Percentiles rank a stretch among this genome's conserved stretches.
Evolutionary conservation across 2,329 filamentous ascomycete genomes (phyloP).

Genomic region (Fusarium duplospermum): DNA sequence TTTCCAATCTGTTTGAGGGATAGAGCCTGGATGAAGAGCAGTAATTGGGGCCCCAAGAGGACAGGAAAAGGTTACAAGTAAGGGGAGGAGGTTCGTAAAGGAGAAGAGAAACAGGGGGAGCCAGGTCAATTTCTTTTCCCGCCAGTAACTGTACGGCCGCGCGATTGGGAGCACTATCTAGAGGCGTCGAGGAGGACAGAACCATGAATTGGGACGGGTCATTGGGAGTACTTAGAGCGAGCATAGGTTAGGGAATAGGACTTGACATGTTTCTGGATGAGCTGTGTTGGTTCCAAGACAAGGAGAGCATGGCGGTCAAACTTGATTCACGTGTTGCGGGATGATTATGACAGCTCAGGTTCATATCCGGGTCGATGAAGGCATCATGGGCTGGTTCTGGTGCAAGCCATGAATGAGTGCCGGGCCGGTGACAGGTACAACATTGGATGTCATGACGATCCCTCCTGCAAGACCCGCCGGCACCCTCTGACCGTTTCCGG

Average conservation of each 20-base stretch:
- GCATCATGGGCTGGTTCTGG: background rate
- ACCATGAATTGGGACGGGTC: conserved; percentile 18
- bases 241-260: conserved; percentile 27
- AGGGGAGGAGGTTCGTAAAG: background rate
- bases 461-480: conserved; percentile 1
- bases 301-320: background rate
- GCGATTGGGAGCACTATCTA: conserved; percentile 24
- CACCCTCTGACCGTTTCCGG: background rate
- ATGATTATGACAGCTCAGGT: background rate
- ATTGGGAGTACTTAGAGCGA: conserved; percentile 39
- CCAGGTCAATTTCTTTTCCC: conserved; percentile 7
- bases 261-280: conserved; percentile 12
- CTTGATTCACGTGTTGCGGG: background rate
- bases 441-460: background rate
- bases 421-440: conserved; percentile 1
- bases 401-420: background rate
- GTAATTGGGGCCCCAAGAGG: background rate
- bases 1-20: conserved; percentile 63
- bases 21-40: conserved; percentile 23
- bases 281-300: background rate
- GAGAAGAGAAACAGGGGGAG: background rate
- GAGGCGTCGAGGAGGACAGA: conserved; percentile 24
- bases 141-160: conserved; percentile 1
- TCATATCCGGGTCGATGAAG: background rate
- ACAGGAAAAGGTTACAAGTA: conserved; percentile 8